Conservation (phyloP, 2,329 filamentous ascomycete species). For the Trichoderma semiorbis region DNA sequence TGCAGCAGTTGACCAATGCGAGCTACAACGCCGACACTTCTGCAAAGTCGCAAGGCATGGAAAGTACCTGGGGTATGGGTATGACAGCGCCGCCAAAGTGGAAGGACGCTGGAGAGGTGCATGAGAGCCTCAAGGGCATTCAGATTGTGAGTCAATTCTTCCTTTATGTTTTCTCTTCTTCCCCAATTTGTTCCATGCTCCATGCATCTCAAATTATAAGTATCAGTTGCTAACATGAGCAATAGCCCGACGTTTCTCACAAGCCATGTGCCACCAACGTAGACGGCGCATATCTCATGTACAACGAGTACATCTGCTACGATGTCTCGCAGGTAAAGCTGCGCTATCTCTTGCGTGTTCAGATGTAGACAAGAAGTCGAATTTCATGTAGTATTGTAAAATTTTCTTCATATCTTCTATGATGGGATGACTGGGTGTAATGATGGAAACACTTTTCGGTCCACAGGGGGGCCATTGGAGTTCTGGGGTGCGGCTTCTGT, state of each 20-base stretch:
- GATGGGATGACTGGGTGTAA: not conserved
- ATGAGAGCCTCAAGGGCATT: constrained; percentile 62
- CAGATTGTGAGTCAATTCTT: constrained; percentile 57
- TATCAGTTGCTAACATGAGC: constrained; percentile 1
- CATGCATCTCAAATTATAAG: not conserved
- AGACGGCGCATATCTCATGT: constrained; percentile 47
- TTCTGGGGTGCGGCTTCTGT: not conserved
- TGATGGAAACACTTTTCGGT: not conserved
- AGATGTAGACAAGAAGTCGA: constrained; percentile 35
- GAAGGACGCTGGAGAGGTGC: constrained; percentile 70
- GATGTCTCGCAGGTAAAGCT: constrained; percentile 66
- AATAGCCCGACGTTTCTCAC: constrained; percentile 48
- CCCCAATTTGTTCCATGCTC: not conserved
- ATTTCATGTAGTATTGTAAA: not conserved
- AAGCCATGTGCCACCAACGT: constrained; percentile 48
- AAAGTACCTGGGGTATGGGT: constrained; percentile 71
- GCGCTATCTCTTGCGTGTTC: constrained; percentile 65
- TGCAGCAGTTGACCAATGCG: constrained; percentile 58
- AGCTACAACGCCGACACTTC: constrained; percentile 62
- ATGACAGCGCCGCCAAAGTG: constrained; percentile 60
- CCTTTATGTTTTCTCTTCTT: not conserved
- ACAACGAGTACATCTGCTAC: constrained; percentile 75
- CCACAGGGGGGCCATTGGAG: not conserved
- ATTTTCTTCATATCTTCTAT: not conserved
- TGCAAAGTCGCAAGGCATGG: constrained; percentile 56